Percentiles rank a stretch among this genome's conserved stretches.
These are phyloP conservation scores for Elsinoe arachidis DNA, from an alignment of 2,329 filamentous ascomycete species.

Conservation along the genomic window DNA sequence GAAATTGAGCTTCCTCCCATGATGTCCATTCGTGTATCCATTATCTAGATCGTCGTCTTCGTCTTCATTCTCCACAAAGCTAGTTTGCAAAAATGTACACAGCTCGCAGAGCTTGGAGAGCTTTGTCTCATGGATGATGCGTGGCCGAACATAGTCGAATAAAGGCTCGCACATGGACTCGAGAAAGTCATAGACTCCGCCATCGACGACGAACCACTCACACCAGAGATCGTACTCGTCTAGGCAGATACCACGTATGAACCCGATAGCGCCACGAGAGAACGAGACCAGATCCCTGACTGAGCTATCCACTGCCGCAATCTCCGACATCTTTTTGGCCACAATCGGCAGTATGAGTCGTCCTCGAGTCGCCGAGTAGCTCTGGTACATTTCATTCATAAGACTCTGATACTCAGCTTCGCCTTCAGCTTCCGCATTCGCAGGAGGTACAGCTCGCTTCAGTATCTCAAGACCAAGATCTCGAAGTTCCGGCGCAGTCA, in stretches of 20 bases:
- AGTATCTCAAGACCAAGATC: slow-evolving; percentile 59
- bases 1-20: slow-evolving; percentile 46
- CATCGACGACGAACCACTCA: slow-evolving; percentile 57
- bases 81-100: slow-evolving; percentile 56
- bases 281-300: slow-evolving; percentile 57
- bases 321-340: slow-evolving; percentile 50
- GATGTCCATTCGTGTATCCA: slow-evolving; percentile 40
- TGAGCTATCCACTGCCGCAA: slow-evolving; percentile 50
- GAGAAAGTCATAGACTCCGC: slow-evolving; percentile 55
- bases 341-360: slow-evolving; percentile 54
- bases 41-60: slow-evolving; percentile 47
- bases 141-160: slow-evolving; percentile 56
- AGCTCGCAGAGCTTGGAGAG: slow-evolving; percentile 59
- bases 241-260: slow-evolving; percentile 55
- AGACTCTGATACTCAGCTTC: slow-evolving; percentile 59
- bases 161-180: slow-evolving; percentile 60
- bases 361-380: slow-evolving; percentile 51
- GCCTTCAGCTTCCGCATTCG: slow-evolving; percentile 49
- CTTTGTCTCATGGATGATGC: slow-evolving; percentile 58
- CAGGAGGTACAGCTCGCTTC: slow-evolving; percentile 52
- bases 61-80: slow-evolving; percentile 50
- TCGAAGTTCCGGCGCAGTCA: slow-evolving; percentile 57
- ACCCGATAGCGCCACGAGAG: slow-evolving; percentile 55
- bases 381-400: slow-evolving; percentile 57
- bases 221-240: slow-evolving; percentile 61